These are phyloP conservation scores for Glutinoglossum americanum DNA, from an alignment of 495 filamentous ascomycete species.

Conservation along the genomic window DNA sequence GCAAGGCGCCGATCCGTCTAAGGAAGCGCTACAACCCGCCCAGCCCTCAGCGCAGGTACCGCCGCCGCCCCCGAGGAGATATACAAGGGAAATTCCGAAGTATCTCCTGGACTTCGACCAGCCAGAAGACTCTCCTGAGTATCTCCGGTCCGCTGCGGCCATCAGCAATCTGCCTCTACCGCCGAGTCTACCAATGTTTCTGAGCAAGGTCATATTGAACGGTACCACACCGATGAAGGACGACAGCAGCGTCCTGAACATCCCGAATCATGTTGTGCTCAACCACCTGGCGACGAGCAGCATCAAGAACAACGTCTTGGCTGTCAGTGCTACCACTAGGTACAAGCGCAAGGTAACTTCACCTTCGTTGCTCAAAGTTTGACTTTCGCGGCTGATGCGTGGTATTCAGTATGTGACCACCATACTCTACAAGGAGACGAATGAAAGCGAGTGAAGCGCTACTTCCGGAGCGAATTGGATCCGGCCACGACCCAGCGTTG, in stretches of 20 bases:
- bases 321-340: slow-evolving; percentile 90
- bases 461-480: neutral
- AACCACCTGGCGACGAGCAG: slow-evolving; percentile 97
- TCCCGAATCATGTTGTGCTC: slow-evolving; percentile 91
- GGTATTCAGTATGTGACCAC: slow-evolving; percentile 72
- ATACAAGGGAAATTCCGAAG: slow-evolving; percentile 47
- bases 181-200: slow-evolving; percentile 71
- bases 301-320: slow-evolving; percentile 87
- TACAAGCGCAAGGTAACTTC: slow-evolving; percentile 75
- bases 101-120: slow-evolving; percentile 75
- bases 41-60: slow-evolving; percentile 1
- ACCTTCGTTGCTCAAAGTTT: neutral
- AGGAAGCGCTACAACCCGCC: neutral
- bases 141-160: slow-evolving; percentile 44
- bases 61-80: slow-evolving; percentile 11
- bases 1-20: slow-evolving; percentile 7
- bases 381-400: slow-evolving; percentile 12
- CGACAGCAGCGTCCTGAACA: slow-evolving; percentile 84
- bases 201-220: slow-evolving; percentile 88
- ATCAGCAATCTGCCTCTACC: slow-evolving; percentile 59
- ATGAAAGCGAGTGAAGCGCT: slow-evolving; percentile 7
- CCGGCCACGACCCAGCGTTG: neutral
- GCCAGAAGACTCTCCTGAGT: slow-evolving; percentile 49
- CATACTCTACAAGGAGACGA: slow-evolving; percentile 87
- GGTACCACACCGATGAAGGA: slow-evolving; percentile 81